These are phyloP conservation scores for Alternaria hordeiaustralica DNA, from an alignment of 2,329 filamentous ascomycete species.

Conservation along the genomic window DNA sequence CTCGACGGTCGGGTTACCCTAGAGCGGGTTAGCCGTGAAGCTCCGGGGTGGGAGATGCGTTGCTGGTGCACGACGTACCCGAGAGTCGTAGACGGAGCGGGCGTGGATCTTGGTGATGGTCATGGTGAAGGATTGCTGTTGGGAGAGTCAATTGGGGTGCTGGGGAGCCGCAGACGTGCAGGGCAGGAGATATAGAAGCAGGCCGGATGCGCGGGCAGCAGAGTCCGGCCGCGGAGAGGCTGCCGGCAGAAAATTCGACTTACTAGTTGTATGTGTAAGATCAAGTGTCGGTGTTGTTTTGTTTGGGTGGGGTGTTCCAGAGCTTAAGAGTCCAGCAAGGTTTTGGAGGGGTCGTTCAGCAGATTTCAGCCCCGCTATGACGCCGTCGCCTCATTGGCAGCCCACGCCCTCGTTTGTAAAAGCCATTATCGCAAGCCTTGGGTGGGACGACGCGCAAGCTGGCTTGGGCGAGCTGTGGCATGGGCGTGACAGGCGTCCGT, in stretches of 20 bases:
- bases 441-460: conserved; percentile 2
- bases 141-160: conserved; percentile 33
- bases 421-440: conserved; percentile 30
- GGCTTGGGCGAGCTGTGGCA: neutral
- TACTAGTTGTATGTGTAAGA: conserved; percentile 40
- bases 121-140: conserved; percentile 65
- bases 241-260: conserved; percentile 35
- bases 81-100: conserved; percentile 95
- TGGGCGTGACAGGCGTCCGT: neutral
- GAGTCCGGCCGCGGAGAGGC: conserved; percentile 47
- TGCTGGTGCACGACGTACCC: conserved; percentile 47
- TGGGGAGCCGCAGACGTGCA: conserved; percentile 12
- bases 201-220: conserved; percentile 31
- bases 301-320: conserved; percentile 29
- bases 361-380: conserved; percentile 33
- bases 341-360: conserved; percentile 32
- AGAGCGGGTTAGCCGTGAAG: conserved; percentile 13
- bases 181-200: conserved; percentile 34
- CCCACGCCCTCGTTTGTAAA: conserved; percentile 28
- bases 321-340: conserved; percentile 30
- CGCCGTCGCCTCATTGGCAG: conserved; percentile 28
- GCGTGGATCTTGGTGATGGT: conserved; percentile 65
- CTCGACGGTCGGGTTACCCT: conserved; percentile 95
- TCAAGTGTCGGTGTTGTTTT: conserved; percentile 31
- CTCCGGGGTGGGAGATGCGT: neutral